A percentile compares a stretch with the other conserved stretches of the same genome.
phyloP scores from a whole-genome alignment of 441 rosid genomes.

The Viola pubescens region DNA sequence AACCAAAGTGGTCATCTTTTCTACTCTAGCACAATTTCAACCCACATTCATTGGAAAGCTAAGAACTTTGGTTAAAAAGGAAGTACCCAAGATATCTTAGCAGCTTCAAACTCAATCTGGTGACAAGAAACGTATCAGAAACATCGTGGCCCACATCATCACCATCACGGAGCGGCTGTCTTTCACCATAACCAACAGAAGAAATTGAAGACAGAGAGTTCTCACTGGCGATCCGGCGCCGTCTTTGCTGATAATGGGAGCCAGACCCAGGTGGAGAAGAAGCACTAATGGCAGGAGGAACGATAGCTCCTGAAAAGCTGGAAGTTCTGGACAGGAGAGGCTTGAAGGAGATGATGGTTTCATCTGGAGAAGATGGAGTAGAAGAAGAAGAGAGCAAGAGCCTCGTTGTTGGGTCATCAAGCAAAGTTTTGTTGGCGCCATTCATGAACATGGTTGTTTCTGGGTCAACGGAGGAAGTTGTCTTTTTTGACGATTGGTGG shows the following conservation, averaged over 20 bases:
- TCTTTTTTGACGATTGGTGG: constrained; percentile 2
- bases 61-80: too few species aligned
- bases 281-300: constrained; percentile 1
- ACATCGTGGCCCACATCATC: constrained; percentile 55
- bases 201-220: constrained; percentile 40
- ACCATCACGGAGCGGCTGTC: constrained; percentile 25
- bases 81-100: constrained; percentile 60
- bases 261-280: too few species aligned
- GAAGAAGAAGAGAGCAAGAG: constrained; percentile 39
- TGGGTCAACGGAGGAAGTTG: constrained; percentile 5
- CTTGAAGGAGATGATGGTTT: constrained; percentile 22
- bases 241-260: constrained; percentile 38
- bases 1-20: too few species aligned
- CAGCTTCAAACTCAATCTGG: constrained; percentile 64
- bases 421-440: constrained; percentile 1
- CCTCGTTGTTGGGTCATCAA: constrained; percentile 36
- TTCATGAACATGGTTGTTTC: neutral
- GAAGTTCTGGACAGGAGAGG: constrained; percentile 49
- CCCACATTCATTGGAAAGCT: too few species aligned
- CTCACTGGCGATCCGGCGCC: constrained; percentile 52
- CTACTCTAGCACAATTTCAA: too few species aligned
- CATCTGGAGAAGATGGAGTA: constrained; percentile 24
- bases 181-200: constrained; percentile 22
- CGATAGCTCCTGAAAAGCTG: constrained; percentile 30
- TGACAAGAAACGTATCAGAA: constrained; percentile 51